phyloP scores from a whole-genome alignment of 768 basidiomycete genomes.

The Termitomyces sp. region DNA sequence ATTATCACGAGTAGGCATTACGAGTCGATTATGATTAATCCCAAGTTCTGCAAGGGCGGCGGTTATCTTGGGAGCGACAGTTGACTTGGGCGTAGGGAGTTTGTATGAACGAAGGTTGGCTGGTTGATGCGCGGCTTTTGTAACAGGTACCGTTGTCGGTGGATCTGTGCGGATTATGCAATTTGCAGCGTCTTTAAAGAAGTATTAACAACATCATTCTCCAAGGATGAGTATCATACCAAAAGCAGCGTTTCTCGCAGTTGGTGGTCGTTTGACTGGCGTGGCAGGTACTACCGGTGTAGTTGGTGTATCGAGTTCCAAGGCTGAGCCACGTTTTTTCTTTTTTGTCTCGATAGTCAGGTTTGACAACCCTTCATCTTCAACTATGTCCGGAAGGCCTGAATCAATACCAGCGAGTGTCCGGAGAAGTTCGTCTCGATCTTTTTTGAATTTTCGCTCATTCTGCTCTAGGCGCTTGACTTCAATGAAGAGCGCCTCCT shows the following conservation, averaged over 20 bases:
- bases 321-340: slow-evolving; percentile 45
- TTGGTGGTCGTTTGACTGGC: slow-evolving; percentile 36
- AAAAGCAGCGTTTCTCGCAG: slow-evolving; percentile 51
- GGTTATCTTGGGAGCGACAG: slow-evolving; percentile 68
- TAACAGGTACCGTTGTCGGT: slow-evolving; percentile 43
- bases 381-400: slow-evolving; percentile 68
- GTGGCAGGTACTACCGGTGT: slow-evolving; percentile 33
- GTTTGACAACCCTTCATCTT: slow-evolving; percentile 55
- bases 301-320: slow-evolving; percentile 43
- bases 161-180: slow-evolving; percentile 71
- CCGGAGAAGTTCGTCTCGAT: slow-evolving; percentile 82
- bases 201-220: slow-evolving; percentile 9
- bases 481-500: slow-evolving; percentile 91
- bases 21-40: slow-evolving; percentile 65
- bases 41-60: slow-evolving; percentile 75
- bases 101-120: slow-evolving; percentile 86
- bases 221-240: slow-evolving; percentile 32
- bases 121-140: slow-evolving; percentile 74
- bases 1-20: slow-evolving; percentile 93
- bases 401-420: slow-evolving; percentile 84
- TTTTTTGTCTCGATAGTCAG: slow-evolving; percentile 49
- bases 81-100: slow-evolving; percentile 72
- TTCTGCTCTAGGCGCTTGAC: slow-evolving; percentile 93
- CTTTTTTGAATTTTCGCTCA: slow-evolving; percentile 81
- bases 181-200: slow-evolving; percentile 51